phyloP scores from a whole-genome alignment of 2,329 filamentous ascomycete species.

The Acarospora socialis region DNA sequence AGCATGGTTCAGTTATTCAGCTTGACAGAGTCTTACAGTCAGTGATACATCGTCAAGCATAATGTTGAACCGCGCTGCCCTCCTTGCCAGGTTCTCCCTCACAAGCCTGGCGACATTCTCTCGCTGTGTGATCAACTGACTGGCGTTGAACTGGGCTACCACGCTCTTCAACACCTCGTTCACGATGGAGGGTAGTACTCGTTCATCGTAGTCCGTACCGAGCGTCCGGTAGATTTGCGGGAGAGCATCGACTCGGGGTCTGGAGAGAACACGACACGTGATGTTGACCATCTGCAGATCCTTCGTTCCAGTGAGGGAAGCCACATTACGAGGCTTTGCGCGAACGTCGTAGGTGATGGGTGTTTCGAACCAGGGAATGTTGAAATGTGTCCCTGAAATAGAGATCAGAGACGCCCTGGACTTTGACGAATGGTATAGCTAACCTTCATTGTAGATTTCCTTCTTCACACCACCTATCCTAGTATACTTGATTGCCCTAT shows the following conservation, averaged over 20 bases:
- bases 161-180: conserved; percentile 99
- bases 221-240: conserved; percentile 96
- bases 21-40: conserved; percentile 47
- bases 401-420: background rate
- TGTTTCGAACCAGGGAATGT: conserved; percentile 94
- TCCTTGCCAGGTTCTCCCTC: conserved; percentile 77
- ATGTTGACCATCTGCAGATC: conserved; percentile 99
- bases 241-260: conserved; percentile 73
- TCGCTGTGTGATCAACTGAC: conserved; percentile 95
- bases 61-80: conserved; percentile 94
- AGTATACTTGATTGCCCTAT: conserved; percentile 97
- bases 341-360: conserved; percentile 95
- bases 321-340: conserved; percentile 90
- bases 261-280: conserved; percentile 94
- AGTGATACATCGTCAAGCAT: conserved; percentile 92
- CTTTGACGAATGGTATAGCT: conserved; percentile 14
- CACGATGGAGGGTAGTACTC: conserved; percentile 90
- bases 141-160: conserved; percentile 96
- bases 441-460: conserved; percentile 95
- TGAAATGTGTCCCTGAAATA: conserved; percentile 67
- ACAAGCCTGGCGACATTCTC: conserved; percentile 89
- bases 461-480: conserved; percentile 83
- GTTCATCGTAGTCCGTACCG: conserved; percentile 91
- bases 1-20: conserved; percentile 2
- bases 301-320: conserved; percentile 95